Evolutionary conservation across 2,329 filamentous ascomycete genomes (phyloP).

Genomic region (Botrytis porri): DNA sequence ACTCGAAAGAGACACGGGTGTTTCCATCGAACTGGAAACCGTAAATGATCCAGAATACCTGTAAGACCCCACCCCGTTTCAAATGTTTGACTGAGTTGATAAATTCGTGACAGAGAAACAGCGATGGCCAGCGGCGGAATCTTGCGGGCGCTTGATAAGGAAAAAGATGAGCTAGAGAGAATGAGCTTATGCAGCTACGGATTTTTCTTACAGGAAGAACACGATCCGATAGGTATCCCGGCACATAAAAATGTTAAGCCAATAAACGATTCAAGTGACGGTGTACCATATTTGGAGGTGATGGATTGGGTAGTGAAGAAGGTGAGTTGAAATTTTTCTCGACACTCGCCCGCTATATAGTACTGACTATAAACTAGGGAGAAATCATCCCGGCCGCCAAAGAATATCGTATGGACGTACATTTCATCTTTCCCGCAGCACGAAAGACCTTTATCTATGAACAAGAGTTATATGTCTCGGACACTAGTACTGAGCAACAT

Average conservation of each 20-base stretch:
- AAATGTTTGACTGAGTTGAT: neutral
- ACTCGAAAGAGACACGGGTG: neutral
- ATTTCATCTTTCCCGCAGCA: neutral
- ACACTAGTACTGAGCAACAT: constrained; percentile 4
- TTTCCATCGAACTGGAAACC: neutral
- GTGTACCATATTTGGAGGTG: neutral
- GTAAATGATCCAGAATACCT: neutral
- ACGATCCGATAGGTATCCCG: neutral
- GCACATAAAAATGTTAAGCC: neutral
- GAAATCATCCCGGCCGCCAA: neutral
- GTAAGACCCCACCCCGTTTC: neutral
- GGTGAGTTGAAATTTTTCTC: neutral
- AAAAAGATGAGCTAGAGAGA: constrained; percentile 2
- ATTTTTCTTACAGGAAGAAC: neutral
- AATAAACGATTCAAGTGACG: neutral
- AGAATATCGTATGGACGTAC: neutral
- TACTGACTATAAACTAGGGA: neutral
- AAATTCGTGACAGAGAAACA: neutral
- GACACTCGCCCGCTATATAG: neutral
- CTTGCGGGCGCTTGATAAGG: neutral
- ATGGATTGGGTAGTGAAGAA: constrained; percentile 10
- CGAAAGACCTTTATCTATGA: neutral
- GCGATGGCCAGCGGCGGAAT: constrained; percentile 10
- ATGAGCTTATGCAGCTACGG: constrained; percentile 10
- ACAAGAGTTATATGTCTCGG: constrained; percentile 12